These are phyloP conservation scores for Anthracocystis walkeri DNA, from an alignment of 1,284 basidiomycete species.

Conservation along the genomic window DNA sequence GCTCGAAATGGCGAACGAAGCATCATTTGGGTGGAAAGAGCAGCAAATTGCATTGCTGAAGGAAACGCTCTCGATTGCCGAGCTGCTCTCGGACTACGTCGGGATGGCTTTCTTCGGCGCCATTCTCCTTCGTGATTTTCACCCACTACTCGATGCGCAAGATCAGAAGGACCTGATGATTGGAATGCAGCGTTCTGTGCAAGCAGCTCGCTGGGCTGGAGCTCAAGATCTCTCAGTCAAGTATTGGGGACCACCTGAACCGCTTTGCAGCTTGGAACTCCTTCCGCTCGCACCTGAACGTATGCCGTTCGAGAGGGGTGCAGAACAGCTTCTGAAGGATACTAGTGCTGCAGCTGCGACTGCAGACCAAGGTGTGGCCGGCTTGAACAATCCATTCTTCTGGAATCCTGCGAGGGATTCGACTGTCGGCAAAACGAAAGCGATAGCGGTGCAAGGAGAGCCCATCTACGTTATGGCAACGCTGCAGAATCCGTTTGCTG, in stretches of 20 bases:
- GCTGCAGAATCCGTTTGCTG: constrained; percentile 89
- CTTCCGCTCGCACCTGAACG: constrained; percentile 80
- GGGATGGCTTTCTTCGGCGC: constrained; percentile 50
- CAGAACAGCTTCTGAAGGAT: constrained; percentile 18
- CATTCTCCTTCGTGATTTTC: constrained; percentile 54
- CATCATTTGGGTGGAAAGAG: constrained; percentile 86
- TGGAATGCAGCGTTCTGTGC: constrained; percentile 61
- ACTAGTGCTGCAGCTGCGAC: neutral
- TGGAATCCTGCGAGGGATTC: constrained; percentile 37
- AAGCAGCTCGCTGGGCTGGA: constrained; percentile 56
- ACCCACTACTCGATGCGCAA: constrained; percentile 42
- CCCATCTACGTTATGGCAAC: constrained; percentile 82
- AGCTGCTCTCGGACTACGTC: constrained; percentile 84
- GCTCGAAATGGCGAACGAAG: constrained; percentile 47
- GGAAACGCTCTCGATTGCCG: constrained; percentile 88
- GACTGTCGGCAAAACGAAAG: constrained; percentile 70
- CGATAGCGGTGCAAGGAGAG: constrained; percentile 84
- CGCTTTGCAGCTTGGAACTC: constrained; percentile 82
- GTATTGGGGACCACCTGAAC: constrained; percentile 72
- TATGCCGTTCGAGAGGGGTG: constrained; percentile 78
- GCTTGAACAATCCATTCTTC: constrained; percentile 48
- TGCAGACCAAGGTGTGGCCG: constrained; percentile 30
- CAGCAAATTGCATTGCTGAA: constrained; percentile 89
- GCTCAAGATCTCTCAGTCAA: constrained; percentile 57
- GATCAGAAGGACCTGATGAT: constrained; percentile 61